Evolutionary conservation across 2,329 filamentous ascomycete species (phyloP).

Genomic region (Trematosphaeria pertusa): DNA sequence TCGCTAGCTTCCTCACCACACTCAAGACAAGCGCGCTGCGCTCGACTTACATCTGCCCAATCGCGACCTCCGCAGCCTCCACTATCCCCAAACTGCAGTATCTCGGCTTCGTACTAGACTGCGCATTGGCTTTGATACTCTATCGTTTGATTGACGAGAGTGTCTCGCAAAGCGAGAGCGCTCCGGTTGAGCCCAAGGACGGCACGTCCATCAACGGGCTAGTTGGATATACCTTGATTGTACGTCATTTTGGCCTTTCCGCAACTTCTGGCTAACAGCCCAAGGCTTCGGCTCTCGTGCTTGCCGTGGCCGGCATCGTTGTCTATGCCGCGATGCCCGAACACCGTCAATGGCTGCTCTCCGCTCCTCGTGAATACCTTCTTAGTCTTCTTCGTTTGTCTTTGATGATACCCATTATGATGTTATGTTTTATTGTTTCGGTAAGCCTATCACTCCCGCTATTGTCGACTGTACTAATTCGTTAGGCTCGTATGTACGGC

Average conservation of each 20-base stretch:
- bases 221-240: conserved; percentile 39
- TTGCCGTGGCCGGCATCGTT: conserved; percentile 36
- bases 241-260: conserved; percentile 14
- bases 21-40: conserved; percentile 36
- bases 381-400: conserved; percentile 43
- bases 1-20: conserved; percentile 39
- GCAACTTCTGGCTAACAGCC: conserved; percentile 25
- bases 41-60: conserved; percentile 43
- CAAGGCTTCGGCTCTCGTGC: conserved; percentile 39
- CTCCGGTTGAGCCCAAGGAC: conserved; percentile 33
- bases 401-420: conserved; percentile 48
- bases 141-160: conserved; percentile 39
- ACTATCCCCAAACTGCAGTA: conserved; percentile 40
- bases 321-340: conserved; percentile 41
- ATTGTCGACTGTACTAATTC: conserved; percentile 16
- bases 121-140: conserved; percentile 29
- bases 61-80: conserved; percentile 29
- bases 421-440: conserved; percentile 43
- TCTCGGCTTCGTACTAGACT: conserved; percentile 37
- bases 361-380: conserved; percentile 39
- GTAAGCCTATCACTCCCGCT: conserved; percentile 25
- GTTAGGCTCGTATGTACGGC: conserved; percentile 39
- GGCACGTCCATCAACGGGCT: conserved; percentile 35
- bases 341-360: conserved; percentile 45
- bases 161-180: conserved; percentile 29